Percentiles rank a stretch among this genome's conserved stretches.
Evolutionary conservation across 805 yeast species (phyloP).

Genomic region (Zygosaccharomyces lentus): DNA sequence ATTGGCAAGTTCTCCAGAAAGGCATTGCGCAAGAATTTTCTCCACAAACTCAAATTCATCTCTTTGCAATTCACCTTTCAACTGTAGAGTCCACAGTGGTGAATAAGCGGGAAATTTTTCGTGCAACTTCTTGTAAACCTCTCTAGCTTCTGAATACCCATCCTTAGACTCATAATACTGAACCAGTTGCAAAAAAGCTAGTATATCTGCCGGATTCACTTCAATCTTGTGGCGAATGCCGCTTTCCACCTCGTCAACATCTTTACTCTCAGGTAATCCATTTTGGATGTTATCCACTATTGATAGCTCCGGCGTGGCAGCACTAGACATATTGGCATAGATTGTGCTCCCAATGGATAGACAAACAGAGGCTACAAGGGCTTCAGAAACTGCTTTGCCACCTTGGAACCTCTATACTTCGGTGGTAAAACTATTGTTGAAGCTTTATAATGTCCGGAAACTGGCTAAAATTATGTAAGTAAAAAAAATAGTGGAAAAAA

Average conservation of each 20-base stretch:
- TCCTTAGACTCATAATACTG: slow-evolving; percentile 47
- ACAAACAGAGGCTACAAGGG: background rate
- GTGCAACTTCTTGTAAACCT: slow-evolving; percentile 57
- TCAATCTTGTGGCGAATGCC: slow-evolving; percentile 53
- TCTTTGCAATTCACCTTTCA: slow-evolving; percentile 57
- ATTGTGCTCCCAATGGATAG: background rate
- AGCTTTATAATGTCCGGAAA: background rate
- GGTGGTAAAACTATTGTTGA: background rate
- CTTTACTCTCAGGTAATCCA: slow-evolving; percentile 11
- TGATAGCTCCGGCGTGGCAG: slow-evolving; percentile 13
- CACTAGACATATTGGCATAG: slow-evolving; percentile 10
- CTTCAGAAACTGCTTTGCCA: background rate
- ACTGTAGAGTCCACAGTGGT: slow-evolving; percentile 69
- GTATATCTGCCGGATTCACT: slow-evolving; percentile 49
- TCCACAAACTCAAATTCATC: slow-evolving; percentile 68
- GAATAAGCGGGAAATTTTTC: slow-evolving; percentile 63
- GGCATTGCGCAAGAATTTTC: slow-evolving; percentile 56
- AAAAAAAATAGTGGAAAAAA: background rate
- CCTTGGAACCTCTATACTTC: background rate
- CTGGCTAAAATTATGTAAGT: background rate
- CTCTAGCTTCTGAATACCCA: slow-evolving; percentile 54
- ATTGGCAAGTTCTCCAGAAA: slow-evolving; percentile 40
- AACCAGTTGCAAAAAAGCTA: slow-evolving; percentile 54
- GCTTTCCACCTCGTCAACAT: slow-evolving; percentile 47
- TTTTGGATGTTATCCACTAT: slow-evolving; percentile 11